Percentiles rank a stretch among this genome's conserved stretches.
Evolutionary conservation across 768 basidiomycete species (phyloP).

Genomic region (Gymnopilus junonius): DNA sequence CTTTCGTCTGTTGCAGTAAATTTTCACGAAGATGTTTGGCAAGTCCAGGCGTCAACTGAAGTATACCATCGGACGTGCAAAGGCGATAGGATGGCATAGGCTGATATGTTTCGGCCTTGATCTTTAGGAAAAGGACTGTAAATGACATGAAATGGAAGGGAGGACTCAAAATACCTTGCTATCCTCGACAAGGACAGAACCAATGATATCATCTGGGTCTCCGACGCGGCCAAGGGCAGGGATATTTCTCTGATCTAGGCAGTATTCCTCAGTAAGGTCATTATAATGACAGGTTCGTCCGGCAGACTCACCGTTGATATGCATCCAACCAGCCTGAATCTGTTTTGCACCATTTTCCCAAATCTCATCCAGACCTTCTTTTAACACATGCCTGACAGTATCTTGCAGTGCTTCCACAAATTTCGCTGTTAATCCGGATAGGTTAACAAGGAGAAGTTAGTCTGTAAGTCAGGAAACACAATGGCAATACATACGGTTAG

Average conservation of each 20-base stretch:
- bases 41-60: conserved; percentile 70
- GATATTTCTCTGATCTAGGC: conserved; percentile 70
- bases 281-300: background rate
- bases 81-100: conserved; percentile 85
- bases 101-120: conserved; percentile 73
- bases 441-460: background rate
- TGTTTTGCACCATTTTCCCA: conserved; percentile 69
- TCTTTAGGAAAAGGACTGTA: conserved; percentile 40
- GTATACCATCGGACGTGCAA: conserved; percentile 75
- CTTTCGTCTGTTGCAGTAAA: no score
- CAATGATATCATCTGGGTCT: conserved; percentile 85
- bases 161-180: conserved; percentile 52
- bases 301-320: conserved; percentile 59
- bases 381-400: conserved; percentile 56
- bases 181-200: conserved; percentile 70
- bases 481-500: conserved; percentile 58
- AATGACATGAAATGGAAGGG: background rate
- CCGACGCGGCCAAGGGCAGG: conserved; percentile 78
- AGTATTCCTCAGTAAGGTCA: background rate
- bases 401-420: conserved; percentile 67
- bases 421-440: conserved; percentile 42
- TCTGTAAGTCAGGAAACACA: background rate
- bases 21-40: conserved; percentile 44
- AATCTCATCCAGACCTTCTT: conserved; percentile 64
- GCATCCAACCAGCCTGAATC: conserved; percentile 83